phyloP scores from a whole-genome alignment of 495 filamentous ascomycete species.

The Aspergillus nidulans region DNA sequence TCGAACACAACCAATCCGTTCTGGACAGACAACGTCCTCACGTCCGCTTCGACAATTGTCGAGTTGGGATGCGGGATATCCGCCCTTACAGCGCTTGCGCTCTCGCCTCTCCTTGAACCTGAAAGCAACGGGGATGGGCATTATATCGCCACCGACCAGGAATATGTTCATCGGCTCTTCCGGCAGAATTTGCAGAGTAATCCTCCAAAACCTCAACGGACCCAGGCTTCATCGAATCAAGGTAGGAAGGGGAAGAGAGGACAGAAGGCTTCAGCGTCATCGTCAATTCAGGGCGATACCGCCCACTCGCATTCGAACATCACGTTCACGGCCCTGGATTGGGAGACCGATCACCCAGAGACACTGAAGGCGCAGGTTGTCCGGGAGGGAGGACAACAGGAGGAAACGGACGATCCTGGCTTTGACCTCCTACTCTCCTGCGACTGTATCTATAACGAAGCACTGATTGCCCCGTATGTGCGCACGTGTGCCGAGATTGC shows the following conservation, averaged over 20 bases:
- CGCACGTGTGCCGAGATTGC: conserved; percentile 78
- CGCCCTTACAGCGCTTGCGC: conserved; percentile 61
- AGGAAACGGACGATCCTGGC: conserved; percentile 24
- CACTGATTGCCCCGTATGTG: conserved; percentile 77
- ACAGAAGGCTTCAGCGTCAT: neutral
- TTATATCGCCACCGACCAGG: conserved; percentile 84
- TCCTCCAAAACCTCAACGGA: conserved; percentile 3
- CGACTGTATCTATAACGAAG: conserved; percentile 88
- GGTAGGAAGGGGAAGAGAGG: conserved; percentile 19
- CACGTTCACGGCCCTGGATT: conserved; percentile 41
- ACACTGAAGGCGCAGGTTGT: conserved; percentile 27
- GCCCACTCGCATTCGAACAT: conserved; percentile 22
- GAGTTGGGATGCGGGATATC: conserved; percentile 90
- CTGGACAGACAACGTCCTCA: conserved; percentile 53
- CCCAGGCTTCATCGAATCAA: no score
- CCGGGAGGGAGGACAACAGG: neutral
- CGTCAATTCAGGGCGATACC: neutral
- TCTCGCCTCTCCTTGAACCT: conserved; percentile 52
- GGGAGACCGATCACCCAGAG: conserved; percentile 37
- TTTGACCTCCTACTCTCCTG: conserved; percentile 70
- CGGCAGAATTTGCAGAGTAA: conserved; percentile 73
- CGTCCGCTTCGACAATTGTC: conserved; percentile 53
- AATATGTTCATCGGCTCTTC: conserved; percentile 72
- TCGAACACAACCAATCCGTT: conserved; percentile 56
- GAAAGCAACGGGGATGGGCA: conserved; percentile 16